Percentiles rank a stretch among this genome's conserved stretches.
These are phyloP conservation scores for Fusarium sp. DNA, from an alignment of 2,329 filamentous ascomycete species.

Conservation along the genomic window DNA sequence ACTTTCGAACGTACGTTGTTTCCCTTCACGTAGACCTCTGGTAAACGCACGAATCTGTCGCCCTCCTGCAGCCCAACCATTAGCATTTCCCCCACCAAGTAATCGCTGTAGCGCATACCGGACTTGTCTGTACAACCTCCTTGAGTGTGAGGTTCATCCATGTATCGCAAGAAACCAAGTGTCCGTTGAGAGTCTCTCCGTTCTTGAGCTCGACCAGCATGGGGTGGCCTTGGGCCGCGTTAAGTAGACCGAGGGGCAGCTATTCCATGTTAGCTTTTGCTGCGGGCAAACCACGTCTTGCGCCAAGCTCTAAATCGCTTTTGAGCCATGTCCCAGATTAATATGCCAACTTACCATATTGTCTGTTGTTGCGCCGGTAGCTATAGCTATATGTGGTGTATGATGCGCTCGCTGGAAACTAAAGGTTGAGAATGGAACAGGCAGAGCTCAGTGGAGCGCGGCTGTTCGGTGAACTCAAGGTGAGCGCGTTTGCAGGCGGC, in stretches of 20 bases:
- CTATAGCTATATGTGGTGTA: constrained; percentile 25
- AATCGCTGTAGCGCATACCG: constrained; percentile 59
- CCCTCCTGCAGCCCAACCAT: constrained; percentile 72
- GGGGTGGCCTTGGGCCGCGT: constrained; percentile 94
- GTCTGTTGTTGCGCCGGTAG: constrained; percentile 33
- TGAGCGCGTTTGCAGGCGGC: constrained; percentile 30
- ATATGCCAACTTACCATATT: constrained; percentile 42
- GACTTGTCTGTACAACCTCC: constrained; percentile 95
- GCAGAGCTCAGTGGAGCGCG: constrained; percentile 43
- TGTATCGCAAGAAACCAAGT: constrained; percentile 95
- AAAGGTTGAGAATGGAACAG: constrained; percentile 41
- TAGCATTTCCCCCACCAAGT: constrained; percentile 15
- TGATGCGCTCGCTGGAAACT: constrained; percentile 39
- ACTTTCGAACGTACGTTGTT: constrained; percentile 79
- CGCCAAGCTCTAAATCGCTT: background rate
- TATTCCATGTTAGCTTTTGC: constrained; percentile 50
- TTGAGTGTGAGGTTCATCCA: constrained; percentile 99
- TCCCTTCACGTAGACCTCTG: constrained; percentile 95
- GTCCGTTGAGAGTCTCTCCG: constrained; percentile 96
- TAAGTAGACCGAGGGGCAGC: constrained; percentile 85
- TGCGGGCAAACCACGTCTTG: constrained; percentile 3
- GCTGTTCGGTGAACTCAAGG: constrained; percentile 44
- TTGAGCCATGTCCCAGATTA: background rate
- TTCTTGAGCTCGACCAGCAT: constrained; percentile 99
- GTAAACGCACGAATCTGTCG: constrained; percentile 90